Conservation (phyloP, 2,329 filamentous ascomycete genomes). For the Dendryphion nanum region DNA sequence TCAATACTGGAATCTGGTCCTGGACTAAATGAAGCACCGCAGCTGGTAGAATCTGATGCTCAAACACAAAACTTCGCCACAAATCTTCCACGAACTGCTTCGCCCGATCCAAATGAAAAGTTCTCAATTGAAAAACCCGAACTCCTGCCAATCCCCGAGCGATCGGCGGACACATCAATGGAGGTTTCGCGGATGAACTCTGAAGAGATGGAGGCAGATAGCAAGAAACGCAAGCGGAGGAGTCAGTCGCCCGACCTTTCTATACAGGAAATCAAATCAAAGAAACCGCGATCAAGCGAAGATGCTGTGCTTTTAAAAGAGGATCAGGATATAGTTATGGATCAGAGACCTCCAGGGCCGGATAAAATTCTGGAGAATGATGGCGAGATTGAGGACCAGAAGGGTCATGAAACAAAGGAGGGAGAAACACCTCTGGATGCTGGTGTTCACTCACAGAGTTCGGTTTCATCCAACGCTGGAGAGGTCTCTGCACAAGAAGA, state of each 20-base stretch:
- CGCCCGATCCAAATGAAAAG: slow-evolving; percentile 18
- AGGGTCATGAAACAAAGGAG: neutral
- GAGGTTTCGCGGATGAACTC: slow-evolving; percentile 35
- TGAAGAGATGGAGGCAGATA: slow-evolving; percentile 39
- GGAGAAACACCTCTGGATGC: neutral
- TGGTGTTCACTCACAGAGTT: neutral
- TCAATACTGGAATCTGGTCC: no score
- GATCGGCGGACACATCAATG: slow-evolving; percentile 17
- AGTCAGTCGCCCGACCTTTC: slow-evolving; percentile 39
- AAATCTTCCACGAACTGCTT: neutral
- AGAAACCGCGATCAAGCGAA: slow-evolving; percentile 44
- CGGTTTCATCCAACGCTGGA: no score
- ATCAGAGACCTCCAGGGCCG: slow-evolving; percentile 22
- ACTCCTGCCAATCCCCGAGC: slow-evolving; percentile 21
- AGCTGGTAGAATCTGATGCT: neutral
- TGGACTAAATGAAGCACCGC: neutral
- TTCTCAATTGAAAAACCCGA: slow-evolving; percentile 33
- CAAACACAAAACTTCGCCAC: neutral
- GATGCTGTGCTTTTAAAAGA: slow-evolving; percentile 27
- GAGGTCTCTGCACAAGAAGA: neutral
- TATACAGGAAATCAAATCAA: slow-evolving; percentile 38
- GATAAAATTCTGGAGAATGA: no score
- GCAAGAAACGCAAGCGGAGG: slow-evolving; percentile 42
- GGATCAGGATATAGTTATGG: slow-evolving; percentile 31
- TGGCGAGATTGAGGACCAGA: neutral